Base-by-base conservation (phyloP, 495 filamentous ascomycete species). In the Penicillium diatomitis region DNA sequence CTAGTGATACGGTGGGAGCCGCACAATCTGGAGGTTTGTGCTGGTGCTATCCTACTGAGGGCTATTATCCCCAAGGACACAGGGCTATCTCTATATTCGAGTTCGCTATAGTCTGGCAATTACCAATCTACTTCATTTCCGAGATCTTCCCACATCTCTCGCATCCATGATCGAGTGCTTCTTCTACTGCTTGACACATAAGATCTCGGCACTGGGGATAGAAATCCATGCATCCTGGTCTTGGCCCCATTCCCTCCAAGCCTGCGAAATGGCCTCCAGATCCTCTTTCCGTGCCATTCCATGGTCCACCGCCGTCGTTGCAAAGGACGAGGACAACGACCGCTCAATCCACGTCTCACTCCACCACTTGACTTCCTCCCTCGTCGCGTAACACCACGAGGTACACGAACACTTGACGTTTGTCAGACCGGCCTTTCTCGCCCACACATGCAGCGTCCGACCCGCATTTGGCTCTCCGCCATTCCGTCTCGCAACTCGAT, bases 401-500 rank as follows among this genome's bases (percentile, higher is more conserved):
- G 64, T 70, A 49, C 64, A 58, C 34, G 58, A 65, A 41, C 57
- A 60, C 8, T 58, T 65, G 38, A 75, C 66, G 7, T 67, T 50
- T 1, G 36, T 51, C 46, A 79, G 67, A 0, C 78, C 78, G 10
- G 76, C 76, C 58, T 69, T 48, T 43, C 61, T 57, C 6, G 77
- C 78, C 69, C 75, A 77, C 6, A 64, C 66, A 50, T 74, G 70
- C 39, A 80, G 42, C 46, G 66, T 57, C 7, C 73, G 65, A 3
- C 75, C 76, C 8, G 74, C 75, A 62, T 74, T 66, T 10, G 74
- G 74, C 53, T 76, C 67, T 6, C 64, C 71, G 4, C 74, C 73
- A 53, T 73, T 70, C 6, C 47, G 38, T 37, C 61, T 53, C 30
- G 67, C 68, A 6, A 74, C 58, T 4, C 51, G 54, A 42, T 64